These are phyloP conservation scores for Vanrija sp. DNA, from an alignment of 1,284 basidiomycete genomes.

Conservation along the genomic window DNA sequence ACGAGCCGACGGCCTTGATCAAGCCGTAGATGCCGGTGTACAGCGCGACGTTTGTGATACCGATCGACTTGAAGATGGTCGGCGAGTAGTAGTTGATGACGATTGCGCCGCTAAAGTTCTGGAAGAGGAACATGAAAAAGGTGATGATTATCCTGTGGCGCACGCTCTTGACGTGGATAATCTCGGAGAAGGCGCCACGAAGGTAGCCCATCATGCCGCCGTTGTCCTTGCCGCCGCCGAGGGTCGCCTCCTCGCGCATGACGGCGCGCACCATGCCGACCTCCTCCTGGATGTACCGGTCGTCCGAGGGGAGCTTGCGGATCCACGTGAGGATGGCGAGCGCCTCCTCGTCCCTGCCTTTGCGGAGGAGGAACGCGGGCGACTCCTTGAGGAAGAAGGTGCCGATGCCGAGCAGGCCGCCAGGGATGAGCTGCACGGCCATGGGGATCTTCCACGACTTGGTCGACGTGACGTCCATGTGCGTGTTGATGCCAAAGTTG, in stretches of 20 bases:
- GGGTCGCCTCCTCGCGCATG: conserved; percentile 31
- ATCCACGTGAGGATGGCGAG: conserved; percentile 50
- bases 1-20: conserved; percentile 36
- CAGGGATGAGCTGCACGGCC: conserved; percentile 56
- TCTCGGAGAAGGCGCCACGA: background rate
- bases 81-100: conserved; percentile 32
- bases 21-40: conserved; percentile 50
- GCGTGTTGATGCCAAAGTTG: conserved; percentile 51
- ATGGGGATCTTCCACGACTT: conserved; percentile 54
- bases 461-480: conserved; percentile 40
- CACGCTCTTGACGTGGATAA: background rate
- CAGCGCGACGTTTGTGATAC: conserved; percentile 37
- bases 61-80: conserved; percentile 35
- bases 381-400: conserved; percentile 54
- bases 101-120: conserved; percentile 6
- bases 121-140: conserved; percentile 10
- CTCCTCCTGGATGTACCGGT: conserved; percentile 48
- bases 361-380: conserved; percentile 54
- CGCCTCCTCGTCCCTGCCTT: conserved; percentile 49
- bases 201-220: conserved; percentile 7
- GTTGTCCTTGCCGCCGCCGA: conserved; percentile 6
- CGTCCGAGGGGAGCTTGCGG: conserved; percentile 48
- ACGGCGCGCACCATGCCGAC: conserved; percentile 24
- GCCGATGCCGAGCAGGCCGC: conserved; percentile 51
- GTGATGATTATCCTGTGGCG: conserved; percentile 1